phyloP scores from a whole-genome alignment of 2,329 filamentous ascomycete species.

The Fusarium scirpi region DNA sequence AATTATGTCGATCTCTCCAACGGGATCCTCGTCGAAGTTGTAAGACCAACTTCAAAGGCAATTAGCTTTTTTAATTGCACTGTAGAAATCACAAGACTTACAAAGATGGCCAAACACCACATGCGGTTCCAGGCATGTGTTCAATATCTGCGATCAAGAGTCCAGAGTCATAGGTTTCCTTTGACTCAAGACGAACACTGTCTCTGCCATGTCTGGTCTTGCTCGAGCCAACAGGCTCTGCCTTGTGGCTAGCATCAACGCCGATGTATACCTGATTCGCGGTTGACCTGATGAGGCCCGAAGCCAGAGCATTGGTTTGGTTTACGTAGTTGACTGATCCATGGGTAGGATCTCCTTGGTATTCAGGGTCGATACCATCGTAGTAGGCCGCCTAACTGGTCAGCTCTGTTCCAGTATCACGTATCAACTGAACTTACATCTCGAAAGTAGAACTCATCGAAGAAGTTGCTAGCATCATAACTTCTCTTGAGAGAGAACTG shows the following conservation, averaged over 20 bases:
- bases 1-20: conserved; percentile 79
- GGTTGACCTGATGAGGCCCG: conserved; percentile 44
- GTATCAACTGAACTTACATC: not conserved
- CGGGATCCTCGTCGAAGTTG: conserved; percentile 29
- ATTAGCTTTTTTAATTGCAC: not conserved
- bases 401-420: not conserved
- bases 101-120: conserved; percentile 40
- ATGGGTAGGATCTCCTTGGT: conserved; percentile 67
- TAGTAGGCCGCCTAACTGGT: conserved; percentile 14
- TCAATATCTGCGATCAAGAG: conserved; percentile 68
- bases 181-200: conserved; percentile 75
- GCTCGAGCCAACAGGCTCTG: conserved; percentile 25
- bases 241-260: conserved; percentile 8
- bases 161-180: conserved; percentile 69
- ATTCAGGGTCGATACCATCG: conserved; percentile 32
- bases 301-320: conserved; percentile 48
- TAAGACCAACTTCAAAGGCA: conserved; percentile 3
- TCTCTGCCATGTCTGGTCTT: conserved; percentile 52
- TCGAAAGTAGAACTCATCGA: conserved; percentile 57
- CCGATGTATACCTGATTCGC: conserved; percentile 12
- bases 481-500: conserved; percentile 24
- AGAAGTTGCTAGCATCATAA: conserved; percentile 55
- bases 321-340: conserved; percentile 72
- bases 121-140: conserved; percentile 36
- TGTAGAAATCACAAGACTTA: not conserved